phyloP scores from a whole-genome alignment of 1,139 yeast species.

The Kodamaea anthophila region DNA sequence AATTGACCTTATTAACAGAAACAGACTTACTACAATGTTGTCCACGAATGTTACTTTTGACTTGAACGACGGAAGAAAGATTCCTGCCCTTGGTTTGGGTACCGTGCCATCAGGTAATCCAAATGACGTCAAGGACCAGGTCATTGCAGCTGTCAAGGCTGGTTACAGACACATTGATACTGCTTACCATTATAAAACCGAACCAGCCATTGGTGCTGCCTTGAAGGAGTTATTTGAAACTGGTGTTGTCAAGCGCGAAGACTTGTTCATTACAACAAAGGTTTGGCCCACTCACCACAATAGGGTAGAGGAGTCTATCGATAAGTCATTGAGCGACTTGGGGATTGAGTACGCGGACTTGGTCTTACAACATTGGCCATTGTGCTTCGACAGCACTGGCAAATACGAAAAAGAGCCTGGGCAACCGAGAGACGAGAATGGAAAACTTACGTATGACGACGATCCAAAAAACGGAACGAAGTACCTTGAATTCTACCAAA shows the following conservation, averaged over 20 bases:
- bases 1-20: too few relatives aligned
- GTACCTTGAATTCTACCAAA: conserved; percentile 43
- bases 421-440: conserved; percentile 32
- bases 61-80: conserved; percentile 26
- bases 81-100: conserved; percentile 39
- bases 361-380: conserved; percentile 59
- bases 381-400: conserved; percentile 23
- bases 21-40: too few relatives aligned
- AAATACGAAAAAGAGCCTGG: conserved; percentile 34
- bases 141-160: conserved; percentile 34
- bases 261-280: conserved; percentile 54
- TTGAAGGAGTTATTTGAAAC: conserved; percentile 41
- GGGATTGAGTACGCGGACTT: conserved; percentile 56
- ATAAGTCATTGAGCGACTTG: conserved; percentile 29
- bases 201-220: conserved; percentile 45
- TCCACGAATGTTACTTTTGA: conserved; percentile 21
- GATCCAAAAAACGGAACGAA: conserved; percentile 33
- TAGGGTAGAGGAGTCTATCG: conserved; percentile 33
- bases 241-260: conserved; percentile 49
- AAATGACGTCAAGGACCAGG: conserved; percentile 30
- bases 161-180: conserved; percentile 40
- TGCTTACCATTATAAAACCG: conserved; percentile 47
- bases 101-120: conserved; percentile 32
- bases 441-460: conserved; percentile 36
- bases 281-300: conserved; percentile 46